phyloP scores from a whole-genome alignment of 129 eudicot genomes.

The Escallonia herrerae region DNA sequence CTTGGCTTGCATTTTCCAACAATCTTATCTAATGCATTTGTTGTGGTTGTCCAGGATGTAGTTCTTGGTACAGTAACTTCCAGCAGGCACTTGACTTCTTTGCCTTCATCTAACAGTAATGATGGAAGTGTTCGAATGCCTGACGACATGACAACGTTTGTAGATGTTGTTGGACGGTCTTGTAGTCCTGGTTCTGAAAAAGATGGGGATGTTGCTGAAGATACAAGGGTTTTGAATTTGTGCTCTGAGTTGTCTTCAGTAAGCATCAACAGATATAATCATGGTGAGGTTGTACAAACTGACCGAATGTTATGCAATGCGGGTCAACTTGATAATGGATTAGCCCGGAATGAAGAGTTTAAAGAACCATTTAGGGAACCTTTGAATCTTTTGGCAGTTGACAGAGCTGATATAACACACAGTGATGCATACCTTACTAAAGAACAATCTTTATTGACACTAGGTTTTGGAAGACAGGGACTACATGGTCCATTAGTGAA shows the following conservation, averaged over 20 bases:
- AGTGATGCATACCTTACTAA: constrained; percentile 21
- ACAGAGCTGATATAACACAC: constrained; percentile 16
- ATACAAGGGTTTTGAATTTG: constrained; percentile 27
- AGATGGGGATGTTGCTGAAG: constrained; percentile 39
- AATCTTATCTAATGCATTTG: constrained; percentile 1
- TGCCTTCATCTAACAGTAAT: constrained; percentile 18
- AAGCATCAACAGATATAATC: constrained; percentile 30
- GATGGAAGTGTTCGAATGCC: constrained; percentile 35
- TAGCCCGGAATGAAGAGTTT: constrained; percentile 15
- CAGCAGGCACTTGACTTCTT: constrained; percentile 23
- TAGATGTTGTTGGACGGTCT: constrained; percentile 69
- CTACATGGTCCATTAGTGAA: constrained; percentile 14
- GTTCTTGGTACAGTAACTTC: constrained; percentile 27
- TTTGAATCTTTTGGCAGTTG: constrained; percentile 17
- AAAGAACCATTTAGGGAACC: constrained; percentile 42
- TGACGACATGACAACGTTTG: constrained; percentile 55
- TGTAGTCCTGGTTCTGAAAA: constrained; percentile 39
- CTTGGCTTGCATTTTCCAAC: constrained; percentile 9
- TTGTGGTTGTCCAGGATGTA: constrained; percentile 38
- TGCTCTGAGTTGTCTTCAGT: constrained; percentile 51
- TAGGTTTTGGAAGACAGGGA: constrained; percentile 8
- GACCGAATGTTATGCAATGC: constrained; percentile 25
- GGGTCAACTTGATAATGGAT: constrained; percentile 22
- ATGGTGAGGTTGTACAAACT: constrained; percentile 24
- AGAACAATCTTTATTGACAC: constrained; percentile 13